Percentiles rank a stretch among this genome's conserved stretches.
Evolutionary conservation across 2,329 filamentous ascomycete genomes (phyloP).

Genomic region (Chaetomium sp.): DNA sequence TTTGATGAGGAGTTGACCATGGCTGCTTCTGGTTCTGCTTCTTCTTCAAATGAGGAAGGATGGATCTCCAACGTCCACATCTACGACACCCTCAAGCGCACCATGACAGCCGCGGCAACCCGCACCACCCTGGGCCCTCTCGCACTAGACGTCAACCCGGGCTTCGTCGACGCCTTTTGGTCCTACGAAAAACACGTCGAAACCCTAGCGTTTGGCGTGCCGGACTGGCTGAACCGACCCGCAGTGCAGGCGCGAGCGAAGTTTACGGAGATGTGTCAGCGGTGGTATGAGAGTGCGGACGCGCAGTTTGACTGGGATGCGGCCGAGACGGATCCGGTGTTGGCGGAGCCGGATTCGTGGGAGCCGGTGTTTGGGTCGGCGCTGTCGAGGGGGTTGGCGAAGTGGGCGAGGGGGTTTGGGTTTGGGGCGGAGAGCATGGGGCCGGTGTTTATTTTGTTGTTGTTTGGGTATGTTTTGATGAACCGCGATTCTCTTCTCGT

Average conservation of each 20-base stretch:
- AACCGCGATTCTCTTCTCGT: not conserved
- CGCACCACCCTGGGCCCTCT: not conserved
- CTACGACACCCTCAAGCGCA: not conserved
- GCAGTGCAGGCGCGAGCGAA: not conserved
- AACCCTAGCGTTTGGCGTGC: not conserved
- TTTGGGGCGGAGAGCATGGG: not conserved
- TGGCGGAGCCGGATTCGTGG: not conserved
- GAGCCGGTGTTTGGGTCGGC: conserved; percentile 8
- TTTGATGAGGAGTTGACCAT: not conserved
- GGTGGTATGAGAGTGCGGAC: not conserved
- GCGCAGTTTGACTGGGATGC: conserved; percentile 6
- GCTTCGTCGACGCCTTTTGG: not conserved
- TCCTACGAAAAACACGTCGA: not conserved
- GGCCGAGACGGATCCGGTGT: not conserved
- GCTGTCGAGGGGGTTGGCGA: not conserved
- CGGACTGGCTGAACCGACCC: not conserved
- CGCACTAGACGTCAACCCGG: not conserved
- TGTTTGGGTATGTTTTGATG: not conserved
- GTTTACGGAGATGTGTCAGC: not conserved
- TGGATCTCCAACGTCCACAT: not conserved
- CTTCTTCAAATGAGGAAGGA: too few relatives aligned
- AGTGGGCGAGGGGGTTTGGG: not conserved
- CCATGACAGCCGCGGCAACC: not conserved
- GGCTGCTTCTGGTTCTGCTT: too few relatives aligned
- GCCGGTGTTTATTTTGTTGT: not conserved